Evolutionary conservation across 257 asterid genomes (phyloP).

Genomic region (Dorcoceras hygrometricum): DNA sequence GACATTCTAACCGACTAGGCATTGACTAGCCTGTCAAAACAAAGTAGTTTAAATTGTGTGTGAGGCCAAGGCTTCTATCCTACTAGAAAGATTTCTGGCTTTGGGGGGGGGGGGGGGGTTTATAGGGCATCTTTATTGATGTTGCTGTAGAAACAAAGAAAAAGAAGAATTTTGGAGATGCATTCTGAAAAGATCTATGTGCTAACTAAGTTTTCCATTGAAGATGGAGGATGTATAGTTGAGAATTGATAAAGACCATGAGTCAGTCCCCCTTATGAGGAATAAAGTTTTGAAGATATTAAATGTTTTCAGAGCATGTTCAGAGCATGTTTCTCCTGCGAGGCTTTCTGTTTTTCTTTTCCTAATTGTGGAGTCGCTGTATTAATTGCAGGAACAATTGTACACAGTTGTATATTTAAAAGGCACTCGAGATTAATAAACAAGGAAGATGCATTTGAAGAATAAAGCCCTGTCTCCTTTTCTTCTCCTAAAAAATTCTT

Average conservation of each 20-base stretch:
- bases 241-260: constrained; percentile 4
- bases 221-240: constrained; percentile 6
- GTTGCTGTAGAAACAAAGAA: too few relatives aligned
- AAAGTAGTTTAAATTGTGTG: not conserved
- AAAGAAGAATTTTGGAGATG: too few relatives aligned
- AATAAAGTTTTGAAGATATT: not conserved
- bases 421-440: not conserved
- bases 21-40: not conserved
- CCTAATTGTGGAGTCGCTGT: not conserved
- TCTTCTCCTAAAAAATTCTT: too few relatives aligned
- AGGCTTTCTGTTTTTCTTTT: not conserved
- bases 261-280: constrained; percentile 6
- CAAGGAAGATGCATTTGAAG: too few relatives aligned
- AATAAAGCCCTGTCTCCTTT: too few relatives aligned
- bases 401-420: too few relatives aligned
- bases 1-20: not conserved
- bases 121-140: not conserved
- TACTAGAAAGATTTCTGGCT: not conserved
- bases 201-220: constrained; percentile 4
- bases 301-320: too few relatives aligned
- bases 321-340: constrained; percentile 10
- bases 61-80: not conserved
- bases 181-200: not conserved
- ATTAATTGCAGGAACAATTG: not conserved
- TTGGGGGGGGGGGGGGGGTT: too few relatives aligned